Base-by-base conservation (phyloP, 495 filamentous ascomycete species). In the Parathielavia hyrcaniae region DNA sequence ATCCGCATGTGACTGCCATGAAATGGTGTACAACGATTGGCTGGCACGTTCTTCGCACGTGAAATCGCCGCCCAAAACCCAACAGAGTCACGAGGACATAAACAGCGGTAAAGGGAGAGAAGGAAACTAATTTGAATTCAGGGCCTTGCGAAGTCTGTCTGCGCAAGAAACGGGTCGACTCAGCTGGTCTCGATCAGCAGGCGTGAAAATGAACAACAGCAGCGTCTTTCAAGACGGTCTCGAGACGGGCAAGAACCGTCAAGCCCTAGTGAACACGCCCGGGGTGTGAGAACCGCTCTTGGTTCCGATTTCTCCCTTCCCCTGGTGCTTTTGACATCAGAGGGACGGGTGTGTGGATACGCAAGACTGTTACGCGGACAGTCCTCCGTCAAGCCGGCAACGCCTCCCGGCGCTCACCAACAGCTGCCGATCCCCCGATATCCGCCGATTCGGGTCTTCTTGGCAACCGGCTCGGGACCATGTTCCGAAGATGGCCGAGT, bases 371-470 rank as follows among this genome's bases (percentile, higher is more conserved):
- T 1, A 47, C 22, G n/a, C 46, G 38, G 23, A 30, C 26, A 30
- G 26, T 36, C 1, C 22, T 52, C 50, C 54, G 49, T 54, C 38
- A 10, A 35, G 49, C 55, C 60, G 60, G 60, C 60, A 58, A 58
- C 49, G 54, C 45, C 12, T 43, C 43, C 54, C 54, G 54, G 54
- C 22, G 49, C 45, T 50, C 11, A 23, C 12, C 30, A 14, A 9
- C 12, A 53, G 53, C 62, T 62, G 52, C 62, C 59, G 62, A 52
- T 61, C 51, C 60, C 53, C 63, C 63, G 63, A 65, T 23, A 62
- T 65, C 63, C 63, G 63, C 63, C 63, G 63, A 65, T 39, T 62
- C 62, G 62, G 62, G 48, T 49, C 48, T 50, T 63, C 61, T 60
- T 57, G 56, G 56, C 57, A 32, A 43, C 26, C 46, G 32, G 46